Evolutionary conservation across 345 rosid species (phyloP).

Genomic region (Salix purpurea): DNA sequence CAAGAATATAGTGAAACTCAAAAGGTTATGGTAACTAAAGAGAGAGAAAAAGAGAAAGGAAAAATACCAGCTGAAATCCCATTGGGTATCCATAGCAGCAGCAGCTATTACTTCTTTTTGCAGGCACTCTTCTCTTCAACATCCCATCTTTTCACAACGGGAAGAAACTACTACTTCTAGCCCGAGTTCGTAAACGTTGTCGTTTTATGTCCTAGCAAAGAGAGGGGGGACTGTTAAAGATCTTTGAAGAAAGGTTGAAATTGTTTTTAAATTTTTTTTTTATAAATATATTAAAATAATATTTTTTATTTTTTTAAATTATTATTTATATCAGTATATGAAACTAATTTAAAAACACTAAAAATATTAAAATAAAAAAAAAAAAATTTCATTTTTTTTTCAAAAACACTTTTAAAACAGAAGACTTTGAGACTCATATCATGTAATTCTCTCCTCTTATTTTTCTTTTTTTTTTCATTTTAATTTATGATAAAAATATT

Average conservation of each 20-base stretch:
- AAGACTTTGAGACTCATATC: too few species aligned
- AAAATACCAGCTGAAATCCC: constrained; percentile 60
- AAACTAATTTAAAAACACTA: too few species aligned
- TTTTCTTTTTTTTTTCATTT: too few species aligned
- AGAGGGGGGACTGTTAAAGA: background rate
- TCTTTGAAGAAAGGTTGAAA: rapidly evolving
- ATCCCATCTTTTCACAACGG: background rate
- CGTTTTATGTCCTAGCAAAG: background rate
- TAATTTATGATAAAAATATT: too few species aligned
- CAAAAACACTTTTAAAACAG: too few species aligned
- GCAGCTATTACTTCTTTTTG: constrained; percentile 4
- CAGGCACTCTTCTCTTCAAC: background rate
- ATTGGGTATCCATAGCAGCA: constrained; percentile 17
- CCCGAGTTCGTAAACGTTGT: background rate
- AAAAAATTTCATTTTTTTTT: too few species aligned
- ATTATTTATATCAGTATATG: too few species aligned
- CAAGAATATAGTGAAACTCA: background rate
- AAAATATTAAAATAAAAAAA: too few species aligned
- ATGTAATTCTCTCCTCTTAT: too few species aligned
- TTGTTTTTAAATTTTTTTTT: too few species aligned
- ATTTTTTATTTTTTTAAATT: too few species aligned
- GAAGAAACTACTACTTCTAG: background rate
- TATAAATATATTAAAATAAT: too few species aligned
- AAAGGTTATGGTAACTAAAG: background rate
- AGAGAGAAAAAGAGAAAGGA: background rate